Base-by-base conservation (phyloP, 2,329 filamentous ascomycete genomes). In the Nannizziopsis arthrosporioides region DNA sequence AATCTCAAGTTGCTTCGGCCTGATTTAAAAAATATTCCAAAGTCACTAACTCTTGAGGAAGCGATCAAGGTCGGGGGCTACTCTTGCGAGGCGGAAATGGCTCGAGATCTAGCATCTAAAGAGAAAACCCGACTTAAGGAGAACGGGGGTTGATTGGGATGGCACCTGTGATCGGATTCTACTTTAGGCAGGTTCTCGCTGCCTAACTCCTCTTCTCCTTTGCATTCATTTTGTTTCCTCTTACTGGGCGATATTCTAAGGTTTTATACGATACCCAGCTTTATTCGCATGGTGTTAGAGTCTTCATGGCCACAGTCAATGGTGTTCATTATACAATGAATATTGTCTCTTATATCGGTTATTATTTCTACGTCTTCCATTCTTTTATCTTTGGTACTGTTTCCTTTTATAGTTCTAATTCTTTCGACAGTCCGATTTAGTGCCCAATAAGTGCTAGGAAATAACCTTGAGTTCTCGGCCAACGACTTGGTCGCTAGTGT, bases 11-110 rank as follows among this genome's bases (percentile, higher is more conserved):
- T 52, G 35, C 49, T 65, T 41, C 58, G 63, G 35, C 63, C 61
- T 11, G 61, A 63, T 49, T 49, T 63, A 39, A 37, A 49, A n/a
- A 49, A 53, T 38, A 46, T 64, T 30, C 60, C 60, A 1, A 42
- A 53, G 10, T 55, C 54, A 9, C 54, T 64, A 35, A 61, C 53
- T 45, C 57, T 60, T 22, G 56, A 61, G 17, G 54, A 59, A 38
- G 61, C 61, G 18, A 42, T 63, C 35, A 58, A 52, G 18, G 54
- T 63, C 38, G 60, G 58, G n/a, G 59, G 60, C 9, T 65, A 64
- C 50, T 55, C 57, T 31, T 56, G 49, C 17, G 55, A 61, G 43
- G 56, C 59, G 42, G 56, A 60, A 34, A 64, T 64, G 61, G 59
- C 63, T 38, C 55, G 53, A 44, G 62, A 64, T 42, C 54, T 64